phyloP scores from a whole-genome alignment of 2,329 filamentous ascomycete genomes.

The Chaetoscypha palmicola region DNA sequence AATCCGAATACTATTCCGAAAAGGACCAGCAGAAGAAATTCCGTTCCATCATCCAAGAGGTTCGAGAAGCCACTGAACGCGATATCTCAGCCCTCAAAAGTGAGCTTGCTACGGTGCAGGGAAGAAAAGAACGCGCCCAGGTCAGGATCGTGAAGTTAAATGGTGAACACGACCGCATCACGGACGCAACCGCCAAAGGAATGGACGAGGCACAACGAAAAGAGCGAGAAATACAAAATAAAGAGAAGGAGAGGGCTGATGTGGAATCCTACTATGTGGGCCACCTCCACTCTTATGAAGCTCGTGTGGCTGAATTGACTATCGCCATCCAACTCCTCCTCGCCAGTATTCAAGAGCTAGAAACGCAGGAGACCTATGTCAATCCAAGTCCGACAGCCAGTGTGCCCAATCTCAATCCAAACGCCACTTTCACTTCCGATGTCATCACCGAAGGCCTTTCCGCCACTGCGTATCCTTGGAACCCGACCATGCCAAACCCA shows the following conservation, averaged over 20 bases:
- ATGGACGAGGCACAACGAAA: constrained; percentile 31
- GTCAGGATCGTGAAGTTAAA: constrained; percentile 66
- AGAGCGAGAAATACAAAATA: constrained; percentile 24
- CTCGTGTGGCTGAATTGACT: constrained; percentile 14
- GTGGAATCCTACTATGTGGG: constrained; percentile 22
- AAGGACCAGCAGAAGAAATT: constrained; percentile 38
- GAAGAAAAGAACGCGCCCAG: constrained; percentile 66
- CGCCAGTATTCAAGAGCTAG: constrained; percentile 7
- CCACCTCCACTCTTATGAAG: constrained; percentile 18
- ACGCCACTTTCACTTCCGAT: constrained; percentile 2
- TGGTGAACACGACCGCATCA: constrained; percentile 63
- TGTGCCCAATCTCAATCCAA: constrained; percentile 16
- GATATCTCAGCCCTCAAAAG: constrained; percentile 56
- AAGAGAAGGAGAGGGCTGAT: constrained; percentile 23
- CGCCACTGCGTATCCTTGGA: constrained; percentile 20
- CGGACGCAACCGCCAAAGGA: constrained; percentile 58
- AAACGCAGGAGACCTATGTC: constrained; percentile 13
- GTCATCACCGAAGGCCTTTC: constrained; percentile 14
- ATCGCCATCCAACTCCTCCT: constrained; percentile 10
- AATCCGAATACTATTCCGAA: constrained; percentile 47
- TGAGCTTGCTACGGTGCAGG: constrained; percentile 55
- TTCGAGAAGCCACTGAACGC: constrained; percentile 55
- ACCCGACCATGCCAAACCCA: constrained; percentile 13
- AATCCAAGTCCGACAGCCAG: constrained; percentile 18
- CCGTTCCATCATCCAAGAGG: constrained; percentile 48